Percentiles rank a stretch among this genome's conserved stretches.
Conservation (phyloP, 2,329 filamentous ascomycete species). For the Calycina herbarum region DNA sequence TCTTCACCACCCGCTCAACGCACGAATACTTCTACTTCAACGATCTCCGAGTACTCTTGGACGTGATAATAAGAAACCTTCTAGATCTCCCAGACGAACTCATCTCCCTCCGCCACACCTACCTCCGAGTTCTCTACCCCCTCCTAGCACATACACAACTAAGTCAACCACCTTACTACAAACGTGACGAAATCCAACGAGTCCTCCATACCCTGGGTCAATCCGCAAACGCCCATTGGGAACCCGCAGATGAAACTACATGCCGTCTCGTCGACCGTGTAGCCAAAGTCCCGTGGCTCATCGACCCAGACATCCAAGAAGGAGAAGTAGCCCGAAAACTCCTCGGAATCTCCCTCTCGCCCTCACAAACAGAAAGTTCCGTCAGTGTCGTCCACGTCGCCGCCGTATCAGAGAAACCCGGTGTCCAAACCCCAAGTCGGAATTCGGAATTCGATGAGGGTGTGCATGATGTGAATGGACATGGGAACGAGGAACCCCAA, state of each 20-base stretch:
- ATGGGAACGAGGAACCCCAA: slow-evolving; percentile 13
- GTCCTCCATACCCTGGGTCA: slow-evolving; percentile 72
- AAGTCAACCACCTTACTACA: slow-evolving; percentile 84
- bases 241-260: slow-evolving; percentile 78
- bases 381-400: slow-evolving; percentile 78
- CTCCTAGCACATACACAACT: slow-evolving; percentile 90
- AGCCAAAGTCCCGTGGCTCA: slow-evolving; percentile 68
- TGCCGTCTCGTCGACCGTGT: slow-evolving; percentile 76
- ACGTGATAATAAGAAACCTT: slow-evolving; percentile 96
- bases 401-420: slow-evolving; percentile 77
- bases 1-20: slow-evolving; percentile 89
- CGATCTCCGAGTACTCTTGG: slow-evolving; percentile 87
- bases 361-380: slow-evolving; percentile 66
- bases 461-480: slow-evolving; percentile 25
- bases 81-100: slow-evolving; percentile 89
- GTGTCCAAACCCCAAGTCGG: slow-evolving; percentile 76
- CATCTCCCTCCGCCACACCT: slow-evolving; percentile 80
- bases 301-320: slow-evolving; percentile 44
- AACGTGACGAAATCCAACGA: slow-evolving; percentile 77
- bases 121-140: slow-evolving; percentile 88
- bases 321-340: slow-evolving; percentile 56
- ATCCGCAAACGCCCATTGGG: slow-evolving; percentile 70
- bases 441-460: slow-evolving; percentile 40
- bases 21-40: slow-evolving; percentile 99
- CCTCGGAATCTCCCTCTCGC: slow-evolving; percentile 70